phyloP scores from a whole-genome alignment of 345 rosid genomes.

The Salix purpurea region DNA sequence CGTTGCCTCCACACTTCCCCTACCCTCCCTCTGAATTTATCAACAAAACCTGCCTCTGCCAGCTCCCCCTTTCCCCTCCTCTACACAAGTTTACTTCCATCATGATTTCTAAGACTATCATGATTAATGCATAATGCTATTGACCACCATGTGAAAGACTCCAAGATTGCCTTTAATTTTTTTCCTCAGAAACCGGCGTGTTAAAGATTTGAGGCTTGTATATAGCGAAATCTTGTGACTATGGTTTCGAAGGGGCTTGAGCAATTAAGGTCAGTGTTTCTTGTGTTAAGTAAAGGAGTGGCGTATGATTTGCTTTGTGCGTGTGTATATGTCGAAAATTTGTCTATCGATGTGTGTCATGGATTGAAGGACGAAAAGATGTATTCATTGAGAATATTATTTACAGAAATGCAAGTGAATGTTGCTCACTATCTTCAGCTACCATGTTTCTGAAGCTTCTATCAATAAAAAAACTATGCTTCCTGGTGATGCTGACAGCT shows the following conservation, averaged over 20 bases:
- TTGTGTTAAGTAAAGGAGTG: not conserved
- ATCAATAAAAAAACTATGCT: not conserved
- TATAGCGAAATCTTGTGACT: too few species aligned
- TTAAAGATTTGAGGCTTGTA: not conserved
- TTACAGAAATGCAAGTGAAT: not conserved
- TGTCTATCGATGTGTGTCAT: not conserved
- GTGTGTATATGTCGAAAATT: not conserved
- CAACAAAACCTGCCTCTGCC: not conserved
- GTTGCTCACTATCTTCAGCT: not conserved
- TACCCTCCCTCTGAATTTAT: constrained; percentile 2
- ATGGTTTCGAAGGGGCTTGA: not conserved
- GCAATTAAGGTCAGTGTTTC: not conserved
- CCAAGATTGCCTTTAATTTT: too few species aligned
- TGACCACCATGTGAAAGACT: not conserved
- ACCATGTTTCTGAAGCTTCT: not conserved
- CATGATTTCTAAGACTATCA: not conserved
- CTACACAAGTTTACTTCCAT: not conserved
- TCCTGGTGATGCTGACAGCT: not conserved
- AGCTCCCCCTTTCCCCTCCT: not conserved
- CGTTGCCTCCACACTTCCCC: not conserved
- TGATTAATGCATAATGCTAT: constrained; percentile 1
- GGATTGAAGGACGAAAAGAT: not conserved
- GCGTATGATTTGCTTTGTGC: not conserved
- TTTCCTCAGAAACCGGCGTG: too few species aligned
- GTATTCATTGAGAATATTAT: not conserved